Evolutionary conservation across 257 asterid species (phyloP), one percentile per base, ranked within the genome.

Genomic region (Capsicum rhomboideum): DNA sequence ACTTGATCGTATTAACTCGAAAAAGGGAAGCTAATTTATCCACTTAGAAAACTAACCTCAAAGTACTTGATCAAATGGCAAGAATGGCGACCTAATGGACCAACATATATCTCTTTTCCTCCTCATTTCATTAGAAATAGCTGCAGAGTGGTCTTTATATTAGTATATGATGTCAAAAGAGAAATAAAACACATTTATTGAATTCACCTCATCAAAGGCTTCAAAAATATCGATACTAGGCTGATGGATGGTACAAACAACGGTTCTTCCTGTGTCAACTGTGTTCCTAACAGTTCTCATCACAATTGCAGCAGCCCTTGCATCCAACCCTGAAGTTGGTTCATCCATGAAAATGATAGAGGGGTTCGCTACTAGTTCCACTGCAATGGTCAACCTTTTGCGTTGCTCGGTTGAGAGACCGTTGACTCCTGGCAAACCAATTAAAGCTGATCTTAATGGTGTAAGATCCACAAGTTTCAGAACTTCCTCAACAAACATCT

Each of bases 301-400:
- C 79, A 93, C 97, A 79, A 93, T 92, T 20, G 97, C 97, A 86
- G 97, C 97, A n/a, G 97, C 97, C 85, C 97, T 86, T 23, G 97
- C 97, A 86, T 93, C 97, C 4, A 93, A 88, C 20, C 96, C 97
- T 17, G 97, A 93, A 52, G 95, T 93, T 52, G 97, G 97, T 87
- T 93, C 97, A 72, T 93, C 97, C 97, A 93, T 92, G 84, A 93
- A 93, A 67, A 93, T 93, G 75, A 93, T 91, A 0, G 97, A 93
- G 46, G 97, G 97, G 82, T 92, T 93, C 6, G 97, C 97, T 16
- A 93, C 97, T 23, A 93, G 87, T 80, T 93, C 97, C 59, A 93
- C 97, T 14, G 97, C 97, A 61, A 93, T 92, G 0, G 97, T 93
- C 3, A 93, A 89, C 85, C 97, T 89, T 86, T 93, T 93, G 34